Base-by-base conservation (phyloP, 2,329 filamentous ascomycete species). In the Falciphora oryzae region DNA sequence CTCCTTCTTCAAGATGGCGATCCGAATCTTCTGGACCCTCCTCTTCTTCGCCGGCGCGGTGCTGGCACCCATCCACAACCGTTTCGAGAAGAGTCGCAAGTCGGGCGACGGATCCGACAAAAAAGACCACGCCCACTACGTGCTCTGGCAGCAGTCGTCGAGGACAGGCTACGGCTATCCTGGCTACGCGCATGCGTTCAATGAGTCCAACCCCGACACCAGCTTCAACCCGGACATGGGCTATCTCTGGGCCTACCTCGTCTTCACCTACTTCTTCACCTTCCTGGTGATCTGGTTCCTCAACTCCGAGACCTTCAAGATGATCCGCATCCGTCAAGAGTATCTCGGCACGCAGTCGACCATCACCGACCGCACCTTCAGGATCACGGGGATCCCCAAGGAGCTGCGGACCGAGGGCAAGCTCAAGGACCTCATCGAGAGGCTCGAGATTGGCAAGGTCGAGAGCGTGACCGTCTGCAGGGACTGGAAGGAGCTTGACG, bases 231-330 rank as follows among this genome's bases (percentile, higher is more conserved):
- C 69, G 3, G 72, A 74, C 50, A 74, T 74, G 67, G 76, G 77
- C 57, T 97, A 93, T 71, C 79, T 97, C 1, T 97, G 94, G 93
- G 91, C 94, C 71, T 97, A 98, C 72, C 85, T 97, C 18, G 81
- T 91, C n/a, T 99, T 99, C 71, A 91, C 93, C 1, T 99, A 97
- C 78, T 83, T 98, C 62, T 99, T 98, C 75, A 94, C 90, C 7
- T 86, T 81, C 1, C 78, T 98, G 57, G 90, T 91, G 0, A 80
- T 97, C 16, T 96, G 93, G 73, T 85, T 94, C 69, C 87, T 98
- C 71, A 87, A 94, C 65, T 84, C 84, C 57, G 89, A 97, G 76
- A 98, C 95, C 0, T 86, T 89, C 69, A 89, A 88, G 66, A 89
- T 99, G 63, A 96, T 98, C 68, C 85, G 89, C 65, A 85, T 94